Evolutionary conservation across 140 eudicot genomes (phyloP).

Genomic region (Stevia rebaudiana): DNA sequence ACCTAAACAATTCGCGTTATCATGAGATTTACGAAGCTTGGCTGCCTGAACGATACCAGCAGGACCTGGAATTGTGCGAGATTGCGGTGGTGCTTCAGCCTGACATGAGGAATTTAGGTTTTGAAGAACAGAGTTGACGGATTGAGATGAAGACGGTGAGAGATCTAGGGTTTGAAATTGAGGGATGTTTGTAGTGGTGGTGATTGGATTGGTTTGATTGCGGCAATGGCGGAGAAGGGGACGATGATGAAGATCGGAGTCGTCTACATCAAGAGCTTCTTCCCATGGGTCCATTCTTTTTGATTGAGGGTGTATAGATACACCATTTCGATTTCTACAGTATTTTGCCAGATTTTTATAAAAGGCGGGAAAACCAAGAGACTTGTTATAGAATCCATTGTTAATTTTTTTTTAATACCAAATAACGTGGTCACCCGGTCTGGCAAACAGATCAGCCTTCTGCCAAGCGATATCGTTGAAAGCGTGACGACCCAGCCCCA

Average conservation of each 20-base stretch:
- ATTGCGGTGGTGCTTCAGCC: conserved; percentile 1
- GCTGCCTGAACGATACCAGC: conserved; percentile 73
- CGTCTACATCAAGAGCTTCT: conserved; percentile 64
- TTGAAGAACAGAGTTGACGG: conserved; percentile 13
- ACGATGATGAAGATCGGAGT: conserved; percentile 52
- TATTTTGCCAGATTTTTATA: neutral
- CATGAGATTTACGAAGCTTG: conserved; percentile 38
- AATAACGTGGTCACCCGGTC: too few species aligned
- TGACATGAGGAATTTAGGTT: conserved; percentile 1
- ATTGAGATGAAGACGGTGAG: conserved; percentile 10
- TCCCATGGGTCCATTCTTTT: conserved; percentile 49
- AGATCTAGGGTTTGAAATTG: conserved; percentile 24
- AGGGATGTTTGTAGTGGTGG: conserved; percentile 8
- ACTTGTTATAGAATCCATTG: neutral
- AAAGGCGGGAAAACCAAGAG: conserved; percentile 18
- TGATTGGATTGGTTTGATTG: conserved; percentile 4
- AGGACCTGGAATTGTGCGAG: conserved; percentile 63
- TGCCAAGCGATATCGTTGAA: too few species aligned
- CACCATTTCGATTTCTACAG: neutral
- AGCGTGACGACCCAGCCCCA: too few species aligned
- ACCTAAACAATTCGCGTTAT: conserved; percentile 2
- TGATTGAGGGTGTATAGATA: conserved; percentile 15
- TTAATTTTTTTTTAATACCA: too few species aligned
- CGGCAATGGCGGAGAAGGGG: conserved; percentile 52
- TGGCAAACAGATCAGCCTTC: too few species aligned